Evolutionary conservation across 2,329 filamentous ascomycete species (phyloP).

Genomic region (Pseudogymnoascus sp.): DNA sequence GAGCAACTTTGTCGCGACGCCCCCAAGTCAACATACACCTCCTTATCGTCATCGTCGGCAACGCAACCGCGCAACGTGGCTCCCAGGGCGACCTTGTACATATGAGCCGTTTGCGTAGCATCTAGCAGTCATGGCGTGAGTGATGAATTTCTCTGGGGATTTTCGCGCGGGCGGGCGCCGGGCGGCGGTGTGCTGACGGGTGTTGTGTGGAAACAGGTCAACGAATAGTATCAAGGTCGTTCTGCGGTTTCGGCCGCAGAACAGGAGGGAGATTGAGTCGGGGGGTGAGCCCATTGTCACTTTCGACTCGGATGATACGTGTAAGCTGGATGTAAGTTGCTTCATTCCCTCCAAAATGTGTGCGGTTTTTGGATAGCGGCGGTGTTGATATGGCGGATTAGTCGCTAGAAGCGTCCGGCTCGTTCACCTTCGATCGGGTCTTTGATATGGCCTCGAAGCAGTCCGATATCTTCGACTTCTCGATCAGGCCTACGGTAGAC

Average conservation of each 20-base stretch:
- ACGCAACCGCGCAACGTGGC: conserved; percentile 4
- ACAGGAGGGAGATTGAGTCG: conserved; percentile 82
- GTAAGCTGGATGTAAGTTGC: conserved; percentile 65
- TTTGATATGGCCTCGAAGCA: conserved; percentile 92
- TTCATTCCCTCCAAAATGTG: background rate
- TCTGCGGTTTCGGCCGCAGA: conserved; percentile 94
- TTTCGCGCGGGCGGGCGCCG: background rate
- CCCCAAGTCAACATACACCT: conserved; percentile 1
- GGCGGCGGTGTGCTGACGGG: background rate
- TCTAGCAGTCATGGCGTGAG: conserved; percentile 7
- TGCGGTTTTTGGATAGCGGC: background rate
- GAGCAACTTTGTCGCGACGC: conserved; percentile 7
- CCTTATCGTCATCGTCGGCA: conserved; percentile 7
- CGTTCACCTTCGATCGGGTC: conserved; percentile 95
- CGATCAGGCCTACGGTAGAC: conserved; percentile 89
- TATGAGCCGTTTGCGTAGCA: conserved; percentile 1
- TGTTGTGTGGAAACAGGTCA: conserved; percentile 18
- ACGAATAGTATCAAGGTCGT: conserved; percentile 76
- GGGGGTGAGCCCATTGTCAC: conserved; percentile 86
- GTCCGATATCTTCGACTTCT: conserved; percentile 94
- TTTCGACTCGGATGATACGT: conserved; percentile 85
- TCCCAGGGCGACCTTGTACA: conserved; percentile 1
- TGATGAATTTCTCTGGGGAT: background rate
- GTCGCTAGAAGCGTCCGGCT: conserved; percentile 73
- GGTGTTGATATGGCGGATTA: conserved; percentile 30